Conservation (phyloP, 2,329 filamentous ascomycete genomes). For the Beauveria brongniartii region DNA sequence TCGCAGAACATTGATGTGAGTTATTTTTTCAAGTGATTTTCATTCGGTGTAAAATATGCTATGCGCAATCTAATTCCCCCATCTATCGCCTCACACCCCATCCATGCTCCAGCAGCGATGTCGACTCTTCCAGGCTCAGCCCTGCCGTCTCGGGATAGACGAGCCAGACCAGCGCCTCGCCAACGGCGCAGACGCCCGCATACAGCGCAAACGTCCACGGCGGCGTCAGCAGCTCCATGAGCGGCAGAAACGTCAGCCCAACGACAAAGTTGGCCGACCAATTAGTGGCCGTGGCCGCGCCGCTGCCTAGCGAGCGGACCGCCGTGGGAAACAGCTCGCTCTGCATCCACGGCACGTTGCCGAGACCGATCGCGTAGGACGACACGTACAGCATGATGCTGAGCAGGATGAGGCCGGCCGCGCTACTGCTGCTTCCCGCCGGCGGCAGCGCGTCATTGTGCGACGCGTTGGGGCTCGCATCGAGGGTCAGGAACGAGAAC, state of each 20-base stretch:
- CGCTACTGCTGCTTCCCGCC: conserved; percentile 15
- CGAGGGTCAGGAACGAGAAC: conserved; percentile 56
- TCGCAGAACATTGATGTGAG: background rate
- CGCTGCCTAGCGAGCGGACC: conserved; percentile 65
- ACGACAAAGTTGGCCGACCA: conserved; percentile 85
- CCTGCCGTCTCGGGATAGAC: conserved; percentile 87
- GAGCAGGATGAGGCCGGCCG: conserved; percentile 54
- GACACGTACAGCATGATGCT: conserved; percentile 80
- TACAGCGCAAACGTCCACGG: conserved; percentile 78
- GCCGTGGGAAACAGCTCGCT: conserved; percentile 79
- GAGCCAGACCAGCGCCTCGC: conserved; percentile 60
- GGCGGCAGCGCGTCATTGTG: background rate
- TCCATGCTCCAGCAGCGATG: conserved; percentile 58
- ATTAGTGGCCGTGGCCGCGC: conserved; percentile 69
- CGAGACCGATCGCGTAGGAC: conserved; percentile 77
- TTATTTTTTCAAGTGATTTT: background rate
- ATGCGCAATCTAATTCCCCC: background rate
- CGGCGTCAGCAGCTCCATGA: conserved; percentile 71
- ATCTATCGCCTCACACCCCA: conserved; percentile 52
- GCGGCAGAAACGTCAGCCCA: conserved; percentile 77
- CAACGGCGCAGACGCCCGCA: conserved; percentile 57
- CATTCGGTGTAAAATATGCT: background rate
- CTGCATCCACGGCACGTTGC: conserved; percentile 95
- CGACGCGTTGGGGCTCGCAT: conserved; percentile 12
- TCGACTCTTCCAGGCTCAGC: conserved; percentile 71